These are phyloP conservation scores for Paecilomyces sp. DNA, from an alignment of 2,329 filamentous ascomycete genomes.

Conservation along the genomic window DNA sequence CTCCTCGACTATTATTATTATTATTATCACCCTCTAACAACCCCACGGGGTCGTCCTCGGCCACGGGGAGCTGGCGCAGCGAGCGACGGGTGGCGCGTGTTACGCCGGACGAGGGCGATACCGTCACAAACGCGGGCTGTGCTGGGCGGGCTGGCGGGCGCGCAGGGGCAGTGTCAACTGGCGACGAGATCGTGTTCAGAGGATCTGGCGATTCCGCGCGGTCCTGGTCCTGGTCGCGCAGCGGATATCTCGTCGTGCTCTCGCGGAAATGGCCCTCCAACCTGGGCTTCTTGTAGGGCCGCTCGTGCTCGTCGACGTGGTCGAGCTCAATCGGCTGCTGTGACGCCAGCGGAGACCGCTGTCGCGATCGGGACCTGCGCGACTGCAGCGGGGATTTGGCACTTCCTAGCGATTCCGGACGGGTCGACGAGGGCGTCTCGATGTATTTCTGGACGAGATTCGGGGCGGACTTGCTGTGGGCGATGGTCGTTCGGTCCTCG, in stretches of 20 bases:
- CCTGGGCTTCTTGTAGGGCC: constrained; percentile 7
- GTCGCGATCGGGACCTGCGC: background rate
- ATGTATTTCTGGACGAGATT: background rate
- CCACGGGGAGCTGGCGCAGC: constrained; percentile 1
- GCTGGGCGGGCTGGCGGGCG: background rate
- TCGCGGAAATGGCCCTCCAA: constrained; percentile 9
- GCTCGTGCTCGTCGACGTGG: constrained; percentile 4
- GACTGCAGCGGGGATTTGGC: background rate
- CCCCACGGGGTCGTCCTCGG: background rate
- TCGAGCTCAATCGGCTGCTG: background rate
- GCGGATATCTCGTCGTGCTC: constrained; percentile 9
- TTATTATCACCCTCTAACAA: background rate
- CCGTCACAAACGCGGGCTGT: background rate
- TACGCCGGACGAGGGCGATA: constrained; percentile 7
- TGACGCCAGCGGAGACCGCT: background rate
- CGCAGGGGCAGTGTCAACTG: constrained; percentile 6
- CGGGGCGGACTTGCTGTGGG: constrained; percentile 8
- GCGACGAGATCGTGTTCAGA: constrained; percentile 17
- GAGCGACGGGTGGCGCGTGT: constrained; percentile 10
- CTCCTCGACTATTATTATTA: background rate
- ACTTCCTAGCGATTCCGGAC: background rate
- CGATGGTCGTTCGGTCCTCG: constrained; percentile 11
- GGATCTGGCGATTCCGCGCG: constrained; percentile 20
- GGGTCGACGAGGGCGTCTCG: background rate
- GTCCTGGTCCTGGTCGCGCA: constrained; percentile 8